A percentile compares a stretch with the other conserved stretches of the same genome.
Evolutionary conservation across 2,329 filamentous ascomycete genomes (phyloP).

Genomic region (Aspergillus floridensis): DNA sequence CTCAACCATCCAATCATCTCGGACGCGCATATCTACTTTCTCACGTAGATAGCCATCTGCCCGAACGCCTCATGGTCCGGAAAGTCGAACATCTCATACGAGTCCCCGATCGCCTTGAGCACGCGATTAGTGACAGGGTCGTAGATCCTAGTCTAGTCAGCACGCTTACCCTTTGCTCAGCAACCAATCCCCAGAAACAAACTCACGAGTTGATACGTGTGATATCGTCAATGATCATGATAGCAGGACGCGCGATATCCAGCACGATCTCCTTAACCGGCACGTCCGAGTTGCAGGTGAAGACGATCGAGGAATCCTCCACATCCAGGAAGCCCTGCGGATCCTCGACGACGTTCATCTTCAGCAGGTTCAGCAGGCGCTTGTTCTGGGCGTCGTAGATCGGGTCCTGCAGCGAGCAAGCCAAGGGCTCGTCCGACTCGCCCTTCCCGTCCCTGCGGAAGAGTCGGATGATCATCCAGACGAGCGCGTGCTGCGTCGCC

Average conservation of each 20-base stretch:
- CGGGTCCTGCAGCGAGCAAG: slow-evolving; percentile 25
- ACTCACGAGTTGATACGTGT: neutral
- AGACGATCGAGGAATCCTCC: slow-evolving; percentile 33
- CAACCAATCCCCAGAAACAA: neutral
- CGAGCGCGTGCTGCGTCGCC: neutral
- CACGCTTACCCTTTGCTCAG: neutral
- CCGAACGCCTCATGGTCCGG: neutral
- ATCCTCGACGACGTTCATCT: slow-evolving; percentile 26
- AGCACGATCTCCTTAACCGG: slow-evolving; percentile 39
- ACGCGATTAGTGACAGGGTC: neutral
- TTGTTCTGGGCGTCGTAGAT: slow-evolving; percentile 17
- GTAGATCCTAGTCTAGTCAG: neutral
- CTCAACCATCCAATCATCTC: neutral
- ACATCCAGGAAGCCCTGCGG: slow-evolving; percentile 35
- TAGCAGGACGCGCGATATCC: slow-evolving; percentile 34
- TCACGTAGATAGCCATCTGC: neutral
- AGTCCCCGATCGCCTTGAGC: neutral
- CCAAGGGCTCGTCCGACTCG: neutral
- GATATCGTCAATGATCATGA: slow-evolving; percentile 21
- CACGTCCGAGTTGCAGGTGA: slow-evolving; percentile 31
- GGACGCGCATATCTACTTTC: neutral
- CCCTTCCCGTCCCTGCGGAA: neutral
- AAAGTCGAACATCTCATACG: neutral
- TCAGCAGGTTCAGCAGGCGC: slow-evolving; percentile 11
- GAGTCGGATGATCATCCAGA: neutral